Evolutionary conservation across 2,329 filamentous ascomycete species (phyloP).

Genomic region (Diaporthe eres): DNA sequence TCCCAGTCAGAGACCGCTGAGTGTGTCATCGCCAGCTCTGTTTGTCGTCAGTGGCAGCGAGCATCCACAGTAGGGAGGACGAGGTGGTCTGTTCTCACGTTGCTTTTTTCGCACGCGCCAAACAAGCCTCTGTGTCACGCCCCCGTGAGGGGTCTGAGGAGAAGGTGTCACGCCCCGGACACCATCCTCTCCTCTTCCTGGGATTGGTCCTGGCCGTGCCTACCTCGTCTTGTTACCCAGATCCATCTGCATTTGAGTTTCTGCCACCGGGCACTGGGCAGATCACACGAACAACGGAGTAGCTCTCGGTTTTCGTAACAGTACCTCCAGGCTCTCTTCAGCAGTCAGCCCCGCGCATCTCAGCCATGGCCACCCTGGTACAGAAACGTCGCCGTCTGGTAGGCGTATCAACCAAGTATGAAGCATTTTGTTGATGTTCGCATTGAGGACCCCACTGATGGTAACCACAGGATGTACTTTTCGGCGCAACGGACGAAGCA

Average conservation of each 20-base stretch:
- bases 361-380: constrained; percentile 48
- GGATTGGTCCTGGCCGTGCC: background rate
- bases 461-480: constrained; percentile 73
- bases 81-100: background rate
- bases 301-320: background rate
- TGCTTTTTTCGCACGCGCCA: background rate
- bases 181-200: background rate
- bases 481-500: constrained; percentile 72
- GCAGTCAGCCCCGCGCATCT: background rate
- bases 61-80: background rate
- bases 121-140: background rate
- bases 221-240: background rate
- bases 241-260: background rate
- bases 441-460: background rate
- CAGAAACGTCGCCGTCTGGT: constrained; percentile 71
- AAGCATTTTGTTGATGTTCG: background rate
- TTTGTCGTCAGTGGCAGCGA: background rate
- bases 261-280: background rate
- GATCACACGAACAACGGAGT: background rate
- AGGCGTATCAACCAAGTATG: constrained; percentile 64
- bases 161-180: background rate
- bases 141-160: constrained; percentile 2
- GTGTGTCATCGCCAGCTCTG: background rate
- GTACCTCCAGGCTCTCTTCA: background rate
- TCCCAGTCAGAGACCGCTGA: background rate